Evolutionary conservation across 1,284 basidiomycete genomes (phyloP).

Genomic region (Moniliella sp.): DNA sequence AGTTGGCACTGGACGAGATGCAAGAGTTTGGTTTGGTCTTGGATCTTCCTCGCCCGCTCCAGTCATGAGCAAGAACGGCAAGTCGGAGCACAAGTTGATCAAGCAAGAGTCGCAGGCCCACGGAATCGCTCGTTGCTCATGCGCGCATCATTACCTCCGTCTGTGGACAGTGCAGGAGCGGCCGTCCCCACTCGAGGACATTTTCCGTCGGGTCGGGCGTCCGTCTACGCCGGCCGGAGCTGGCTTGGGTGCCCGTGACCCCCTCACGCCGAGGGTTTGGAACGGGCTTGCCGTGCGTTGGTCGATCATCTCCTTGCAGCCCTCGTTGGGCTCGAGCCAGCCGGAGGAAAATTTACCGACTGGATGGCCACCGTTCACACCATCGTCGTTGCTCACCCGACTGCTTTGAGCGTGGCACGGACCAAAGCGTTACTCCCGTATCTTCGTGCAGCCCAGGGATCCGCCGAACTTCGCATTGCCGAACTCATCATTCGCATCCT

Average conservation of each 20-base stretch:
- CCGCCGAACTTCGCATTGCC: slow-evolving; percentile 45
- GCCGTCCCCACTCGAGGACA: slow-evolving; percentile 59
- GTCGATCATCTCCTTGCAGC: no score
- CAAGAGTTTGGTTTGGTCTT: slow-evolving; percentile 78
- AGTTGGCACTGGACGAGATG: slow-evolving; percentile 63
- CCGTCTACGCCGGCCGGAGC: no score
- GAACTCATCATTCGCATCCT: slow-evolving; percentile 50
- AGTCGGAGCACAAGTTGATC: no score
- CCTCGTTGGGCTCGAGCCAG: no score
- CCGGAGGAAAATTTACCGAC: no score
- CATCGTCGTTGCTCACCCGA: slow-evolving; percentile 56
- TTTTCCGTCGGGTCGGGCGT: slow-evolving; percentile 43
- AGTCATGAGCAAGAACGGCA: no score
- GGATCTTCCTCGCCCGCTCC: no score
- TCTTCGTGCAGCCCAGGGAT: slow-evolving; percentile 54
- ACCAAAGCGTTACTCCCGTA: slow-evolving; percentile 69
- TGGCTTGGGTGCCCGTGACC: no score
- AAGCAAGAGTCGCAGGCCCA: no score
- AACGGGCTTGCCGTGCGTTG: no score
- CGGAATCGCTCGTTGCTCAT: not conserved
- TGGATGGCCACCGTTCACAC: no score
- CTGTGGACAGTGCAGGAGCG: slow-evolving; percentile 57
- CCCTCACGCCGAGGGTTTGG: not conserved
- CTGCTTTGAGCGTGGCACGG: slow-evolving; percentile 54
- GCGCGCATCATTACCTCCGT: slow-evolving; percentile 55